phyloP scores from a whole-genome alignment of 1,284 basidiomycete genomes.

The Cryptococcus deneoformans region DNA sequence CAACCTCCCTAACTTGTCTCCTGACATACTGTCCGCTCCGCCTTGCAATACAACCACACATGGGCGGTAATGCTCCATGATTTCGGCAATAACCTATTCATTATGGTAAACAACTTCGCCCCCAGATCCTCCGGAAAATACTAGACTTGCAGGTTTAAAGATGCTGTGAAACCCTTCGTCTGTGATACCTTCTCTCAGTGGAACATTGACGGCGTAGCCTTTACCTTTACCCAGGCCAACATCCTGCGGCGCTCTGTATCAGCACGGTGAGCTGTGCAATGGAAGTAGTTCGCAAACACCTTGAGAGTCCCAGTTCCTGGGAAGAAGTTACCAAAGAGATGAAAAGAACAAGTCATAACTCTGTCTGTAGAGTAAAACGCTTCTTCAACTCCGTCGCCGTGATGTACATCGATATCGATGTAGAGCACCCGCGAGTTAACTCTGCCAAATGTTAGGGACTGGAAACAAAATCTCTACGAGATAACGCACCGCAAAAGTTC shows the following conservation, averaged over 20 bases:
- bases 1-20: constrained; percentile 95
- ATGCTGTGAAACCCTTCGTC: constrained; percentile 71
- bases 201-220: constrained; percentile 89
- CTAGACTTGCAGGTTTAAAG: constrained; percentile 71
- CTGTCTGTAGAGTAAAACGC: constrained; percentile 97
- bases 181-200: constrained; percentile 88
- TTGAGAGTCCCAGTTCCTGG: constrained; percentile 84
- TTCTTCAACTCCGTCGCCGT: constrained; percentile 99
- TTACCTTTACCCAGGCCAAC: constrained; percentile 79
- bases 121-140: constrained; percentile 11
- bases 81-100: constrained; percentile 70
- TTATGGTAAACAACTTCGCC: not conserved
- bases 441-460: constrained; percentile 24
- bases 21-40: constrained; percentile 90
- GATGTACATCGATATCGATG: constrained; percentile 97
- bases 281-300: constrained; percentile 20
- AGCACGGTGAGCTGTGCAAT: not conserved
- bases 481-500: constrained; percentile 70
- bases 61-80: constrained; percentile 87
- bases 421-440: constrained; percentile 82
- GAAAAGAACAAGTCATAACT: constrained; percentile 94
- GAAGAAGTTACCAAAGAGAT: constrained; percentile 96
- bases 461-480: not conserved
- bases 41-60: constrained; percentile 90
- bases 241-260: constrained; percentile 54